Conservation (phyloP, 2,329 filamentous ascomycete genomes). For the Talaromyces albobiverticillius region DNA sequence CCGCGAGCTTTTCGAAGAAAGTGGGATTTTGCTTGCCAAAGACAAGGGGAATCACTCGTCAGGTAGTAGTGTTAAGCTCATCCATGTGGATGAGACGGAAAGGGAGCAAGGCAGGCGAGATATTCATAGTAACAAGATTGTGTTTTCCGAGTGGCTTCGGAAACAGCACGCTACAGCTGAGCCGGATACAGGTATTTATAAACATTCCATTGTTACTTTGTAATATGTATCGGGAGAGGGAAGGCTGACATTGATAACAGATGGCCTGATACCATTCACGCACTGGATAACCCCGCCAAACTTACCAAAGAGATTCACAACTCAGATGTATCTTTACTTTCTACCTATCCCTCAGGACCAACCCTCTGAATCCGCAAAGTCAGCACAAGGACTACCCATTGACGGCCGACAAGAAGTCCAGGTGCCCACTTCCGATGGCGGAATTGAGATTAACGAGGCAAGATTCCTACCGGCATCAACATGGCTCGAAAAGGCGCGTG, state of each 20-base stretch:
- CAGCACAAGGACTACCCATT: slow-evolving; percentile 31
- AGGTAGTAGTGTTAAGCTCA: slow-evolving; percentile 43
- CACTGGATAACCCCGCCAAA: slow-evolving; percentile 82
- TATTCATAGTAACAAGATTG: slow-evolving; percentile 65
- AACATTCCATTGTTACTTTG: no score
- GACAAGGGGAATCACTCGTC: slow-evolving; percentile 20
- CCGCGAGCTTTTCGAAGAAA: slow-evolving; percentile 92
- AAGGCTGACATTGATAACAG: slow-evolving; percentile 36
- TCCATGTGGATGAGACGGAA: slow-evolving; percentile 60
- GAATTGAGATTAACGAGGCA: slow-evolving; percentile 70
- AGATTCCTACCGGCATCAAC: slow-evolving; percentile 67
- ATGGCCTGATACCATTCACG: slow-evolving; percentile 75
- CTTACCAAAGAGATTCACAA: slow-evolving; percentile 76
- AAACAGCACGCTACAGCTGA: slow-evolving; percentile 33
- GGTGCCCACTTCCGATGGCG: slow-evolving; percentile 68
- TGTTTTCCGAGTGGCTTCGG: slow-evolving; percentile 65
- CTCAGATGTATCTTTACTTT: slow-evolving; percentile 96
- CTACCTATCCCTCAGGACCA: slow-evolving; percentile 56
- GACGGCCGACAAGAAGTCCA: slow-evolving; percentile 59
- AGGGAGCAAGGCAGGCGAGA: slow-evolving; percentile 64
- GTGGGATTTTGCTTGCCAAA: slow-evolving; percentile 75
- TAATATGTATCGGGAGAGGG: no score
- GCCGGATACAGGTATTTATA: slow-evolving; percentile 56
- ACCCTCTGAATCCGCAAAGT: slow-evolving; percentile 23
- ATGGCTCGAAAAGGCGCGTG: slow-evolving; percentile 66